phyloP scores from a whole-genome alignment of 345 rosid species.

The Gossypium longicalyx region DNA sequence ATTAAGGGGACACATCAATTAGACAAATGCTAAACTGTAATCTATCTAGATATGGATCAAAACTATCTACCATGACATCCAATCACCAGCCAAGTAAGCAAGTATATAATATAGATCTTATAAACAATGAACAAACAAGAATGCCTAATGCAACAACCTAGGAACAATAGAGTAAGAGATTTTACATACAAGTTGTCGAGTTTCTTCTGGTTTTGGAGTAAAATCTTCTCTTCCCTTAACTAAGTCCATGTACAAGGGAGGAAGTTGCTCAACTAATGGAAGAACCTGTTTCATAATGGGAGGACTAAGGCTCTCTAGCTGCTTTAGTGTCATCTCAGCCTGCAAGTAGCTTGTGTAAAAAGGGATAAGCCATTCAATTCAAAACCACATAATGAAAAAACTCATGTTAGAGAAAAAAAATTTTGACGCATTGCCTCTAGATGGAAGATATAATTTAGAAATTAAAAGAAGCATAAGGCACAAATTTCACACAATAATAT shows the following conservation, averaged over 20 bases:
- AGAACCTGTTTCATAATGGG: slow-evolving; percentile 93
- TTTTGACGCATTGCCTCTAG: neutral
- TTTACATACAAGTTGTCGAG: slow-evolving; percentile 80
- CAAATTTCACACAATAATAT: neutral
- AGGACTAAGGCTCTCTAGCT: slow-evolving; percentile 83
- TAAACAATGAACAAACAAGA: neutral
- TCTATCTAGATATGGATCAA: neutral
- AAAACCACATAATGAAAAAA: neutral
- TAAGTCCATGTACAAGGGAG: slow-evolving; percentile 93
- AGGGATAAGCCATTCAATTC: neutral
- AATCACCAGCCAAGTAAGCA: slow-evolving; percentile 5
- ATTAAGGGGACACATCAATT: neutral
- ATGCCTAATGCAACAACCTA: neutral
- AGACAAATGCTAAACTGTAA: neutral
- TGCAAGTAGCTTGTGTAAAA: slow-evolving; percentile 31
- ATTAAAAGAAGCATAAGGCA: neutral
- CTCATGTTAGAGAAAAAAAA: neutral
- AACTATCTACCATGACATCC: neutral
- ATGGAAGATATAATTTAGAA: neutral
- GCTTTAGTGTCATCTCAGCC: slow-evolving; percentile 96
- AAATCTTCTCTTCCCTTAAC: slow-evolving; percentile 93
- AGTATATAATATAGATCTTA: neutral
- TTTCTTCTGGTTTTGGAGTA: slow-evolving; percentile 93
- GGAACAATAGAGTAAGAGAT: neutral
- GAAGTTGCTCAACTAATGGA: slow-evolving; percentile 92